Percentiles rank a stretch among this genome's conserved stretches.
Conservation (phyloP, 768 basidiomycete genomes). For the Hortiboletus campestris region DNA sequence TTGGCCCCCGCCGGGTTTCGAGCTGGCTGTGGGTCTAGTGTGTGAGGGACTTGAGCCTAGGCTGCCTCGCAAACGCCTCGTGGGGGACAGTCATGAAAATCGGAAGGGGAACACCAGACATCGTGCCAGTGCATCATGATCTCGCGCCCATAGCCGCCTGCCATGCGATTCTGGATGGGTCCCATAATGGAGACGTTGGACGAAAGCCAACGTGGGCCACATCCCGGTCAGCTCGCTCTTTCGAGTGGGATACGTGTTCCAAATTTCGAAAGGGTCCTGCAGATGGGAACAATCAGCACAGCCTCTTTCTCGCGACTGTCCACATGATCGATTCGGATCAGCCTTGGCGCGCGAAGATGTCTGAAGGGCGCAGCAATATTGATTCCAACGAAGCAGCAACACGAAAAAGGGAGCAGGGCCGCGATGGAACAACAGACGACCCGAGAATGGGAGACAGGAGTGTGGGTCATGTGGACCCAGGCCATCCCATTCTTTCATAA, state of each 20-base stretch:
- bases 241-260: background rate
- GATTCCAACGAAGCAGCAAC: background rate
- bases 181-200: background rate
- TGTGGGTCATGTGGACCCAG: constrained; percentile 6
- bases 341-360: constrained; percentile 3
- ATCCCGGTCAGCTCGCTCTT: background rate
- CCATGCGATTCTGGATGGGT: constrained; percentile 1
- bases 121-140: background rate
- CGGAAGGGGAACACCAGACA: background rate
- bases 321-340: background rate
- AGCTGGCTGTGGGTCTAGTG: background rate
- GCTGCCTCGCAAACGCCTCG: constrained; percentile 24
- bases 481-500: background rate
- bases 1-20: background rate
- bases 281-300: constrained; percentile 7
- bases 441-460: background rate
- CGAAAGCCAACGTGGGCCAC: background rate
- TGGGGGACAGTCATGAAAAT: constrained; percentile 9
- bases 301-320: background rate
- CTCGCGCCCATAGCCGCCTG: background rate
- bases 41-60: background rate
- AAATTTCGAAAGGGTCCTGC: background rate
- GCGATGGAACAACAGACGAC: background rate
- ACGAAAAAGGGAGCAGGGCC: background rate
- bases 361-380: background rate